Percentiles rank a stretch among this genome's conserved stretches.
These are phyloP conservation scores for Trichoderma citrinoviride DNA, from an alignment of 2,329 filamentous ascomycete species.

Conservation along the genomic window DNA sequence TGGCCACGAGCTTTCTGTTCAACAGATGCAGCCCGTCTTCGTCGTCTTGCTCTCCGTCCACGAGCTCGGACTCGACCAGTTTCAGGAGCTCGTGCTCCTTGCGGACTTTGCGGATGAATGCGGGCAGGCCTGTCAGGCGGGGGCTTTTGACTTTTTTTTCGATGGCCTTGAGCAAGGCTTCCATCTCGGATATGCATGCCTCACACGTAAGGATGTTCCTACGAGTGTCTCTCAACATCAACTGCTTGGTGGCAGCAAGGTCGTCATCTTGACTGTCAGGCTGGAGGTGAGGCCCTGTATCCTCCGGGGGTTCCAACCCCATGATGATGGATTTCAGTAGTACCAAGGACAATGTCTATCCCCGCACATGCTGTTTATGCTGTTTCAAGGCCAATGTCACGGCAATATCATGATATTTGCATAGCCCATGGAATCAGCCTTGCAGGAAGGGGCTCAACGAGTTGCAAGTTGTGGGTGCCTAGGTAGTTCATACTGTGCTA, in stretches of 20 bases:
- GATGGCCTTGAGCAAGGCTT: slow-evolving; percentile 23
- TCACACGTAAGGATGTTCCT: slow-evolving; percentile 19
- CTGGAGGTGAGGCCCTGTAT: background rate
- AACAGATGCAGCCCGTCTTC: slow-evolving; percentile 22
- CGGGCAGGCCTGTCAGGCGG: slow-evolving; percentile 27
- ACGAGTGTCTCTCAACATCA: slow-evolving; percentile 20
- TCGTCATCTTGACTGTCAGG: background rate
- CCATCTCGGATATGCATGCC: slow-evolving; percentile 25
- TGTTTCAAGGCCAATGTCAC: background rate
- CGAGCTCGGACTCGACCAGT: slow-evolving; percentile 20
- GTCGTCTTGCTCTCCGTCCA: slow-evolving; percentile 1
- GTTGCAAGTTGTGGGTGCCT: slow-evolving; percentile 1
- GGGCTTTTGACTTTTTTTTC: slow-evolving; percentile 15
- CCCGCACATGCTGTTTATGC: background rate
- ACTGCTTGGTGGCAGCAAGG: background rate
- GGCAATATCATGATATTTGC: background rate
- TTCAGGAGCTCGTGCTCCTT: slow-evolving; percentile 24
- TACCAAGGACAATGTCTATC: background rate
- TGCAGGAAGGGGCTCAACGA: slow-evolving; percentile 3
- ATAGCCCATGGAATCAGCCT: background rate
- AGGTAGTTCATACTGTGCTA: slow-evolving; percentile 16
- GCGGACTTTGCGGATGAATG: slow-evolving; percentile 27
- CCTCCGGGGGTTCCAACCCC: background rate
- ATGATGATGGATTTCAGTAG: background rate
- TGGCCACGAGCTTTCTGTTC: slow-evolving; percentile 28